phyloP scores from a whole-genome alignment of 1,284 basidiomycete species.

The Ganoderma leucocontextum region DNA sequence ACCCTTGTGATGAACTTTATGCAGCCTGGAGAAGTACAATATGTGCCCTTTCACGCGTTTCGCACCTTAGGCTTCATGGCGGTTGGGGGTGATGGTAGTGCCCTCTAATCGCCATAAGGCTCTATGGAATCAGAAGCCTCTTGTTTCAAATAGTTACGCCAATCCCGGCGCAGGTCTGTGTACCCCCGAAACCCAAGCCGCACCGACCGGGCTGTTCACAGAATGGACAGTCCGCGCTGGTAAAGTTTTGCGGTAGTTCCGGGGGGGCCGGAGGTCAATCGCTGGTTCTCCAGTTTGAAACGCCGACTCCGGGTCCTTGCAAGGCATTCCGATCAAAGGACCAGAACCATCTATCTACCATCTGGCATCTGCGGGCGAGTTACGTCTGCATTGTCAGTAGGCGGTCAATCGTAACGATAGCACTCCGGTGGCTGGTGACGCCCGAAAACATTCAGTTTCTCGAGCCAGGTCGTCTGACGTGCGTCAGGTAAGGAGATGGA shows the following conservation, averaged over 20 bases:
- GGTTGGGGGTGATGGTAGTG: neutral
- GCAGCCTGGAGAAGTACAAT: neutral
- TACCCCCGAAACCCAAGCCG: neutral
- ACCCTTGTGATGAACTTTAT: neutral
- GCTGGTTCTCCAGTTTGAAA: neutral
- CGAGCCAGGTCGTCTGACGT: slow-evolving; percentile 5
- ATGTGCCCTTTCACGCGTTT: no score
- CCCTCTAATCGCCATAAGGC: neutral
- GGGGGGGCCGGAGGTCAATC: slow-evolving; percentile 24
- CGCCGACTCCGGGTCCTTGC: slow-evolving; percentile 5
- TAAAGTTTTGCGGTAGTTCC: slow-evolving; percentile 23
- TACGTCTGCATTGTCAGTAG: slow-evolving; percentile 19
- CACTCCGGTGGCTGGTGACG: slow-evolving; percentile 15
- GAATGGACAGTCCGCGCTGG: slow-evolving; percentile 9
- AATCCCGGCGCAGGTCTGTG: neutral
- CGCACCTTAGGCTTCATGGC: neutral
- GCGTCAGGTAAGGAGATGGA: slow-evolving; percentile 15
- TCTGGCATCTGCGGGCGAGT: neutral
- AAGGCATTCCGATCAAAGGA: slow-evolving; percentile 23
- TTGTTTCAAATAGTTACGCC: slow-evolving; percentile 1
- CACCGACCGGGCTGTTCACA: slow-evolving; percentile 8
- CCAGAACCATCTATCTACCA: slow-evolving; percentile 7
- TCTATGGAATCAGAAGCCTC: neutral
- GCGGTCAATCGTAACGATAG: slow-evolving; percentile 13
- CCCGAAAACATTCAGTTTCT: slow-evolving; percentile 20